Base-by-base conservation (phyloP, 352 stramenopile species). In the Pelagophyceae sp. region DNA sequence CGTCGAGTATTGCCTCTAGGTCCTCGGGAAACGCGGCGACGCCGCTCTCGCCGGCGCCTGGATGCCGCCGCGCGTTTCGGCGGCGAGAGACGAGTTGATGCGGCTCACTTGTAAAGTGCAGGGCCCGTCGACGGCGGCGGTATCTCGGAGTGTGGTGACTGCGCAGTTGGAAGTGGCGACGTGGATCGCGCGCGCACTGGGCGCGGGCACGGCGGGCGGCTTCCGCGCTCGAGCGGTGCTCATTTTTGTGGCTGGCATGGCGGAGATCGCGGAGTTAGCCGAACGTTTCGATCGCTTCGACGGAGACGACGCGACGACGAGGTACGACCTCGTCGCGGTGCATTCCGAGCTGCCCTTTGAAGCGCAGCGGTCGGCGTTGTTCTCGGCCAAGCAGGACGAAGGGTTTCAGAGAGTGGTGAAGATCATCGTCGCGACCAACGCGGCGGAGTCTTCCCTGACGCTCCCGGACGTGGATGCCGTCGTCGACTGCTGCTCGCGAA, bases 331-430 rank as follows among this genome's bases (percentile, higher is more conserved):
- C 3, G 85, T 90, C 70, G 85, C 89, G 19, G 91, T 94, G 72
- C 90, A 94, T 76, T 88, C 82, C 45, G 89, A 94, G 74, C 79
- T 94, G 72, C 90, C 90, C 0, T 91, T 93, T 74, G 88, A 93
- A 72, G 88, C 93, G 23, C 87, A 93, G 80, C 87, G 92, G 82
- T 76, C 72, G 31, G 88, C 85, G 25, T 93, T 94, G 70, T 74
- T 83, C 51, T 76, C 78, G 33, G 78, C 83, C 45, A 75, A 38
- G 45, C 45, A 54, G 23, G 45, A 54, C 45, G 45, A 54, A 23
- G 11, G 11, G 45, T 11, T 54, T 23, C 54, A 71, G 27, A 20
- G 35, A 27, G 76, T 64, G 20, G 80, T 81, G 33, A 37, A 61
- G 27, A 75, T 86, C 25, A 81, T 90, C 64, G 79, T 91, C 58